Base-by-base conservation (phyloP, 2,329 filamentous ascomycete genomes). In the Neonectria hederae region DNA sequence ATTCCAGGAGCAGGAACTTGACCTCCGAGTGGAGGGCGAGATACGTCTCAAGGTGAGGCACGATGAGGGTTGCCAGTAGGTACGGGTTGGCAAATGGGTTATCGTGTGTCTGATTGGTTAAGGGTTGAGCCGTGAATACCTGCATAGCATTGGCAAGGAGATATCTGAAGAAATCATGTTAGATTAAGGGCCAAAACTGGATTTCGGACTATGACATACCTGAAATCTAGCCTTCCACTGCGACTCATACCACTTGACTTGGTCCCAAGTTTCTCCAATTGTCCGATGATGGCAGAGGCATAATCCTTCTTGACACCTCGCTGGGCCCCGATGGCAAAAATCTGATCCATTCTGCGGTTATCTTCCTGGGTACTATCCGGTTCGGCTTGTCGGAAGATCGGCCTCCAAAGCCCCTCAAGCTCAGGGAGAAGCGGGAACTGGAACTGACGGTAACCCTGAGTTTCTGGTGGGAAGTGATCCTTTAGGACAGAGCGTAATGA, bases 71-170 rank as follows among this genome's bases (percentile, higher is more conserved):
- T 2, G 88, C 87, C 2, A 90, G 81, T 17, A 86, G 77, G 22
- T 82, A 78, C 1, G 85, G 81, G 68, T 87, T 84, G 17, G 81
- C 79, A 63, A 88, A 85, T 0, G 86, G 86, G 67, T 86, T 87
- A 60, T 84, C 83, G 32, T 82, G 80, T 4, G 81, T 81, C 63
- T 87, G 84, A 59, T 82, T 82, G 4, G 82, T 73, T 8, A 85
- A 75, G 1, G 82, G 82, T 62, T 86, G 86, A 1, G 83, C 79
- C 5, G 83, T 86, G 66, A 85, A 86, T 0, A 82, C 79, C 73
- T 89, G 87, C 83, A 90, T 87, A 5, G 85, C 86, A 66, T 83
- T 88, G 68, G 83, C 83, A 58, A 89, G 84, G 54, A 90, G 80
- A 68, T 87, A 89, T 66, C 87, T 89, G 43, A 14, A 5, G 1